A percentile compares a stretch with the other conserved stretches of the same genome.
These are phyloP conservation scores for Auriscalpium orientale DNA, from an alignment of 768 basidiomycete species.

Conservation along the genomic window DNA sequence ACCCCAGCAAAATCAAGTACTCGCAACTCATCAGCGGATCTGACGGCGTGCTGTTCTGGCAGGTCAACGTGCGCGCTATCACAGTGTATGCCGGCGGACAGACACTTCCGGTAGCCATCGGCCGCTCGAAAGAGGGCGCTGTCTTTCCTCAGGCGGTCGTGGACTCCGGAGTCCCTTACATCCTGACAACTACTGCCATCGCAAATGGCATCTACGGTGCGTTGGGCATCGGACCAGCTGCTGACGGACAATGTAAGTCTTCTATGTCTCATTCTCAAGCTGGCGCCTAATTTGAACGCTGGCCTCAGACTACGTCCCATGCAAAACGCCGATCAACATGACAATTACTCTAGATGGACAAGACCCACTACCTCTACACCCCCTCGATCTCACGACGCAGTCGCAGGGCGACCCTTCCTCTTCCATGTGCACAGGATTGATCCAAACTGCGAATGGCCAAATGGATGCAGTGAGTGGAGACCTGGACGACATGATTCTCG, in stretches of 20 bases:
- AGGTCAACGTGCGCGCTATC: constrained; percentile 46
- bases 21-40: constrained; percentile 34
- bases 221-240: constrained; percentile 48
- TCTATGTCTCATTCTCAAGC: not conserved
- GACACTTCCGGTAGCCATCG: constrained; percentile 32
- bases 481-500: constrained; percentile 67
- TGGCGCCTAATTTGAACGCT: constrained; percentile 5
- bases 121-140: constrained; percentile 29
- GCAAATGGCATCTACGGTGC: constrained; percentile 78
- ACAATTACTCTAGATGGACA: constrained; percentile 58
- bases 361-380: constrained; percentile 55
- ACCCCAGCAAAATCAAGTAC: constrained; percentile 47
- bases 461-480: constrained; percentile 29
- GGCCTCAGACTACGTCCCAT: constrained; percentile 63
- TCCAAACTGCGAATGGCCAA: constrained; percentile 46
- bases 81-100: constrained; percentile 51
- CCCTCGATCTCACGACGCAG: constrained; percentile 59
- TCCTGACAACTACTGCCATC: constrained; percentile 50
- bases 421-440: constrained; percentile 53
- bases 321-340: constrained; percentile 62
- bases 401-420: constrained; percentile 36
- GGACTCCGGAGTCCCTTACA: constrained; percentile 64
- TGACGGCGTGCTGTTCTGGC: constrained; percentile 52
- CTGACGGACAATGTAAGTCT: constrained; percentile 57
- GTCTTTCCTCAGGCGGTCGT: constrained; percentile 57